A percentile compares a stretch with the other conserved stretches of the same genome.
Conservation (phyloP, 176 grass and related monocot genomes). For the Canna indica region DNA sequence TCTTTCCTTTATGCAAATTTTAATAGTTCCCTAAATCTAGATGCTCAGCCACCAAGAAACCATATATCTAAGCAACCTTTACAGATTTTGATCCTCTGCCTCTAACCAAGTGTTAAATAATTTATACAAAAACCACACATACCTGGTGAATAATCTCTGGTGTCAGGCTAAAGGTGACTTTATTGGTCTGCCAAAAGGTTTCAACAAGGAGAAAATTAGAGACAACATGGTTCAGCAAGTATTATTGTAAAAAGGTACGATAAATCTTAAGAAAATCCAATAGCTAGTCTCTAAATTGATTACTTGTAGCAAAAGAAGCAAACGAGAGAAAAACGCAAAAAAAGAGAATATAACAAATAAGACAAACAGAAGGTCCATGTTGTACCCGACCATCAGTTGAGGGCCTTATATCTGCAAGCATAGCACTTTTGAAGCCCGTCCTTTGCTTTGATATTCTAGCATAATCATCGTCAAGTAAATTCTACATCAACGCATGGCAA, state of each 20-base stretch:
- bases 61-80: no score
- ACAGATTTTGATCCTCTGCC: neutral
- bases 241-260: neutral
- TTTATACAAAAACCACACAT: slow-evolving; percentile 13
- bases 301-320: slow-evolving; percentile 9
- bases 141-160: slow-evolving; percentile 95
- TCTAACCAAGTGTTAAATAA: neutral
- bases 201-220: slow-evolving; percentile 26
- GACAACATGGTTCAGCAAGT: neutral
- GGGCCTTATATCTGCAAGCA: slow-evolving; percentile 85
- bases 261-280: neutral
- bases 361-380: slow-evolving; percentile 24
- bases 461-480: slow-evolving; percentile 74
- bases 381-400: slow-evolving; percentile 86
- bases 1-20: neutral
- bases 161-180: slow-evolving; percentile 86
- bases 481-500: slow-evolving; percentile 34
- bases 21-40: no score
- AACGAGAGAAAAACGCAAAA: neutral
- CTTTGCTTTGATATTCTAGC: slow-evolving; percentile 56
- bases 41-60: no score
- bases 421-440: slow-evolving; percentile 81
- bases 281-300: neutral
- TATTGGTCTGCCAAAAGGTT: slow-evolving; percentile 59
- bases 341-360: slow-evolving; percentile 20